Evolutionary conservation across 140 eudicot genomes (phyloP).

Genomic region (Stevia rebaudiana): DNA sequence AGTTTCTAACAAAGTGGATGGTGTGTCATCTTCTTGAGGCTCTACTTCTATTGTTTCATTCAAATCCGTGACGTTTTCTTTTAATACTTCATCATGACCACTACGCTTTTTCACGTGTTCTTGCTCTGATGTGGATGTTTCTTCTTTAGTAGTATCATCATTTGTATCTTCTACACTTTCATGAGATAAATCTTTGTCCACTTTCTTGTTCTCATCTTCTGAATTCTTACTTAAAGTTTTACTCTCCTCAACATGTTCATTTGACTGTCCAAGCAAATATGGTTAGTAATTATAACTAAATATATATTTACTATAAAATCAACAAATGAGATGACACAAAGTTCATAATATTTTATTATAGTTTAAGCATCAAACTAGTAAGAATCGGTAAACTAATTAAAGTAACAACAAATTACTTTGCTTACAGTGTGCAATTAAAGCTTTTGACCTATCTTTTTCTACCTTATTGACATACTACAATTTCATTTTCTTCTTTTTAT

Average conservation of each 20-base stretch:
- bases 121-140: constrained; percentile 5
- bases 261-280: constrained; percentile 14
- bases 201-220: constrained; percentile 17
- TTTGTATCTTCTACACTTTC: constrained; percentile 10
- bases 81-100: constrained; percentile 19
- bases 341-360: background rate
- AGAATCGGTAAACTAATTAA: background rate
- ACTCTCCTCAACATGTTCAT: constrained; percentile 19
- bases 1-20: background rate
- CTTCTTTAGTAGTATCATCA: constrained; percentile 16
- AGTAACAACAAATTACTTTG: background rate
- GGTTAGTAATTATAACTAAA: background rate
- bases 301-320: background rate
- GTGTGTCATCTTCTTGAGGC: constrained; percentile 21
- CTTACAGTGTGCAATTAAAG: background rate
- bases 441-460: background rate
- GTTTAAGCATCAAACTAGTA: background rate
- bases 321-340: background rate
- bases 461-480: background rate
- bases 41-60: constrained; percentile 26
- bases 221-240: constrained; percentile 9
- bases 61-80: constrained; percentile 10
- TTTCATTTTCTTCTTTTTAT: background rate
- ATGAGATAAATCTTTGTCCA: background rate
- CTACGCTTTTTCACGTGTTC: background rate